phyloP scores from a whole-genome alignment of 2,329 filamentous ascomycete species.

The Trichoderma endophyticum region DNA sequence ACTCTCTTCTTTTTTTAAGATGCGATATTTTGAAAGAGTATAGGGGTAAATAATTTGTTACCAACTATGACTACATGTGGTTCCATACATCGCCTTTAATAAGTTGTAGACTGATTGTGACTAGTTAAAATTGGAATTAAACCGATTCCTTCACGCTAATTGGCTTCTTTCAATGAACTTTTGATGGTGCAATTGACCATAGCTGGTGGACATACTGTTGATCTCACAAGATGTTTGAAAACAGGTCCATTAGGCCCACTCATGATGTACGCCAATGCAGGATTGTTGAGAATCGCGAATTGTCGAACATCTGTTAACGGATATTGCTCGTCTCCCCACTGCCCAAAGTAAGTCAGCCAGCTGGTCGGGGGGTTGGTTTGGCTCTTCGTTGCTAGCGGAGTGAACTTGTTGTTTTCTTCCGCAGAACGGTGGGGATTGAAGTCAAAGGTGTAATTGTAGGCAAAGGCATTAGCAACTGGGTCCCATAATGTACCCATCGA shows the following conservation, averaged over 20 bases:
- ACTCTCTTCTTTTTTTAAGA: neutral
- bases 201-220: neutral
- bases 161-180: neutral
- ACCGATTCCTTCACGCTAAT: neutral
- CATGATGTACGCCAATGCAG: neutral
- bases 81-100: neutral
- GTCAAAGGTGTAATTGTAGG: neutral
- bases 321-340: constrained; percentile 2
- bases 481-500: neutral
- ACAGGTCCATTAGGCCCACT: constrained; percentile 1
- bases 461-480: neutral
- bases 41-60: neutral
- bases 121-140: neutral
- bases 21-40: neutral
- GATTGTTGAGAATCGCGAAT: neutral
- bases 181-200: neutral
- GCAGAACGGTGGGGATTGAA: neutral
- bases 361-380: neutral
- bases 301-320: neutral
- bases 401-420: neutral
- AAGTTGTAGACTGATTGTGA: neutral
- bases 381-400: neutral
- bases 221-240: neutral
- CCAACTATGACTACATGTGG: neutral
- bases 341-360: neutral